phyloP scores from a whole-genome alignment of 345 rosid genomes.

The Salix suchowensis region DNA sequence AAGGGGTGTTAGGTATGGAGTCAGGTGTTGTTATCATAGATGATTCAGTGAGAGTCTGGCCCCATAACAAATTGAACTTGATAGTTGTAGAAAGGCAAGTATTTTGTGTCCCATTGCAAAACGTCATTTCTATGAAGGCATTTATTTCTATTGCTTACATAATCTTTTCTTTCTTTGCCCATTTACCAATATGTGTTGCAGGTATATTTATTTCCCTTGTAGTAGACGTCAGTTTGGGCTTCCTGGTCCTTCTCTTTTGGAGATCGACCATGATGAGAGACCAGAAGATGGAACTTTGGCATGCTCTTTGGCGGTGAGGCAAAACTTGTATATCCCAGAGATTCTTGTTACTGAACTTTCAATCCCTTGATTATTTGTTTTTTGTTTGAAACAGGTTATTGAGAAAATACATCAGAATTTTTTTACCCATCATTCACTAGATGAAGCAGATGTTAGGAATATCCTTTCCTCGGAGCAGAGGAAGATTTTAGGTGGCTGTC shows the following conservation, averaged over 20 bases:
- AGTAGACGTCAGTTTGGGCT: constrained; percentile 99
- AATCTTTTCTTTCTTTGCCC: background rate
- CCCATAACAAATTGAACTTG: constrained; percentile 81
- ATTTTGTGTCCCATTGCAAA: background rate
- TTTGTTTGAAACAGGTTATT: constrained; percentile 57
- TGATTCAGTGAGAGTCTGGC: constrained; percentile 98
- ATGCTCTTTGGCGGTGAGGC: constrained; percentile 82
- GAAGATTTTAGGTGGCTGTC: constrained; percentile 82
- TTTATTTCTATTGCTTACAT: background rate
- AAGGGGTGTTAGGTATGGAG: constrained; percentile 98
- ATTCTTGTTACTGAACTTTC: background rate
- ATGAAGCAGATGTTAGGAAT: constrained; percentile 83
- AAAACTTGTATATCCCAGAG: constrained; percentile 3
- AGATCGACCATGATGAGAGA: constrained; percentile 92
- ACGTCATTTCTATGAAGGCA: background rate
- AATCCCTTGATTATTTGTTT: background rate
- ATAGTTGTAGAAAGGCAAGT: constrained; percentile 90
- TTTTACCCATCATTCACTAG: constrained; percentile 63
- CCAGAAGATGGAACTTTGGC: constrained; percentile 97
- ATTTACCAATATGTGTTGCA: constrained; percentile 30
- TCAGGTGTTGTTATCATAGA: constrained; percentile 91
- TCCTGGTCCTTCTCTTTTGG: constrained; percentile 94
- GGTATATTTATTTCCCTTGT: constrained; percentile 93
- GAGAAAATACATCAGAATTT: constrained; percentile 75
- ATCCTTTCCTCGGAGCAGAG: constrained; percentile 81